These are phyloP conservation scores for Phytophthora rubi DNA, from an alignment of 352 stramenopile genomes.

Conservation along the genomic window DNA sequence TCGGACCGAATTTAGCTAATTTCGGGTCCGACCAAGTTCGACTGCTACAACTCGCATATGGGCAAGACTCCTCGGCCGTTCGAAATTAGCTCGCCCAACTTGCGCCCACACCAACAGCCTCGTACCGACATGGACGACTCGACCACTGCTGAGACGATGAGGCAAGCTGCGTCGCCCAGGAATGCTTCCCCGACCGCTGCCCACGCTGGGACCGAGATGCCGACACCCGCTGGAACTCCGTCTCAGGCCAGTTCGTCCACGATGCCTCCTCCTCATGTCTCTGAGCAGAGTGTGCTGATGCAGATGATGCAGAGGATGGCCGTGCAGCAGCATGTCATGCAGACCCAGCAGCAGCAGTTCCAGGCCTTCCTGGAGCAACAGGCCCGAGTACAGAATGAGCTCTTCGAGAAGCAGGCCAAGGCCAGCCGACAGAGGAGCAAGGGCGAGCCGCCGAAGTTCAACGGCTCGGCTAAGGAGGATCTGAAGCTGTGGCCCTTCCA, in stretches of 20 bases:
- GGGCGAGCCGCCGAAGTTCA: constrained; percentile 20
- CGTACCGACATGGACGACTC: background rate
- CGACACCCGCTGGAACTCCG: background rate
- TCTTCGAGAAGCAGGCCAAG: constrained; percentile 12
- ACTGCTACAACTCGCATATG: background rate
- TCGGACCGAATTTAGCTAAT: background rate
- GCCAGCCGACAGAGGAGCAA: constrained; percentile 17
- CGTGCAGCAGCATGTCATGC: constrained; percentile 13
- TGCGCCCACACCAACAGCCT: background rate
- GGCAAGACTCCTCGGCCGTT: background rate
- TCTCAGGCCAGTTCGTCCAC: background rate
- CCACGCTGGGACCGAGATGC: background rate
- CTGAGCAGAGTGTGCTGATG: constrained; percentile 6
- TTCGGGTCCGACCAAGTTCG: background rate
- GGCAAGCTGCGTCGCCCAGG: background rate
- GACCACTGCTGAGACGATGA: background rate
- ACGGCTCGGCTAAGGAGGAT: constrained; percentile 14
- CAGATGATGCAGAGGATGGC: constrained; percentile 15
- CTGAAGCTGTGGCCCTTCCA: constrained; percentile 23
- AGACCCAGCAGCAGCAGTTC: constrained; percentile 10
- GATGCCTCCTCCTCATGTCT: background rate
- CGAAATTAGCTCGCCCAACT: background rate
- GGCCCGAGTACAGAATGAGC: constrained; percentile 2
- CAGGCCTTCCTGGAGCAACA: constrained; percentile 16
- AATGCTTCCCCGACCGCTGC: background rate